phyloP scores from a whole-genome alignment of 345 rosid genomes.

The Luvunga scandens region DNA sequence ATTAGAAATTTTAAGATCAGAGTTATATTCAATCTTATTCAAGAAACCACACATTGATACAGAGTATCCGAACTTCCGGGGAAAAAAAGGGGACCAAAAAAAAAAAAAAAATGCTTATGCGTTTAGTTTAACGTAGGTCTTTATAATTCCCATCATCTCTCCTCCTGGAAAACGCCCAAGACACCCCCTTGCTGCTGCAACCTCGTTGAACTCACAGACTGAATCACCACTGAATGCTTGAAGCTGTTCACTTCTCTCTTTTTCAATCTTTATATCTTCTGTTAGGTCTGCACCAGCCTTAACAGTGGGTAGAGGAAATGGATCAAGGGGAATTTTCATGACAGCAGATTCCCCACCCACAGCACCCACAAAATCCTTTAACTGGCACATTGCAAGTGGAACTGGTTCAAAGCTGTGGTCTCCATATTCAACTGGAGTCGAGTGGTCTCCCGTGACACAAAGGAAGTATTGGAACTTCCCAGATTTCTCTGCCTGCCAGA shows the following conservation, averaged over 20 bases:
- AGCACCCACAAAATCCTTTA: constrained; percentile 68
- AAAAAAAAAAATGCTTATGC: neutral
- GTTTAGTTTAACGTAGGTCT: constrained; percentile 39
- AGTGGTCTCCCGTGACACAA: constrained; percentile 92
- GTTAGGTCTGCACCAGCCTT: constrained; percentile 39
- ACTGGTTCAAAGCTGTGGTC: constrained; percentile 97
- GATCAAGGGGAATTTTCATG: constrained; percentile 57
- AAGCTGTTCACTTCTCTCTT: constrained; percentile 21
- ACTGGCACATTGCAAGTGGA: constrained; percentile 69
- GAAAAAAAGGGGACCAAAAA: too few relatives aligned
- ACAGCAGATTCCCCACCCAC: constrained; percentile 68
- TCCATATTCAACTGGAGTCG: constrained; percentile 94
- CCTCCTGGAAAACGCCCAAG: constrained; percentile 95
- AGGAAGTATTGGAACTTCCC: constrained; percentile 61
- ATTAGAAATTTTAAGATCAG: neutral
- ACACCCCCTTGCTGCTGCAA: constrained; percentile 87
- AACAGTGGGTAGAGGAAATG: constrained; percentile 77
- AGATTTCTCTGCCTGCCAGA: constrained; percentile 71
- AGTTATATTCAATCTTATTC: neutral
- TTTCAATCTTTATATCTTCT: constrained; percentile 18
- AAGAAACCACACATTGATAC: neutral
- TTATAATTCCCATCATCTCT: constrained; percentile 72
- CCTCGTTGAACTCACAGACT: constrained; percentile 66
- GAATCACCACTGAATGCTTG: constrained; percentile 63
- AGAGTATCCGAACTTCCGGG: neutral